Percentiles rank a stretch among this genome's conserved stretches.
These are phyloP conservation scores for Coemansia aciculifera DNA, from an alignment of 192 early-diverging fungal genomes.

Conservation along the genomic window DNA sequence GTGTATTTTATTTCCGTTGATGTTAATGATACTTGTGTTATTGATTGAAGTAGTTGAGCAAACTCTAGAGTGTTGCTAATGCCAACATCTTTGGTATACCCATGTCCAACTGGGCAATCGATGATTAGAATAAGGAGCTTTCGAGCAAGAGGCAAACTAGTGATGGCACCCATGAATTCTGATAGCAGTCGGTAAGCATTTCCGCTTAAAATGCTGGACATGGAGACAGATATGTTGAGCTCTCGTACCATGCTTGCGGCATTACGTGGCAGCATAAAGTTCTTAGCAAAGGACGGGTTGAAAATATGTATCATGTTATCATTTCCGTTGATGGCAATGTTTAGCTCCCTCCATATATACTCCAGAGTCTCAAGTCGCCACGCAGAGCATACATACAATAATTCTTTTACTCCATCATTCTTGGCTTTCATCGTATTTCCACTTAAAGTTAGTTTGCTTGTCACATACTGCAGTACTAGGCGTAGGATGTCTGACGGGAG, in stretches of 20 bases:
- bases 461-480: neutral
- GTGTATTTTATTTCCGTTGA: neutral
- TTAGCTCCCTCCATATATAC: neutral
- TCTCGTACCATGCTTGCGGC: neutral
- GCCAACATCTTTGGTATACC: neutral
- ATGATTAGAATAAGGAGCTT: neutral
- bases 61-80: neutral
- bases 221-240: neutral
- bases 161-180: neutral
- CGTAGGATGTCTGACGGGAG: neutral
- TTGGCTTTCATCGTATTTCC: neutral
- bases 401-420: neutral
- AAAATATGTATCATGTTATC: neutral
- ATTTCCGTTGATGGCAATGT: neutral
- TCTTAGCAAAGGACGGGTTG: neutral
- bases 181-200: neutral
- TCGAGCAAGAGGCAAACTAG: neutral
- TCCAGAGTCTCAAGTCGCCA: neutral
- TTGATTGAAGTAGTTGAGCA: neutral
- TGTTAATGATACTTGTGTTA: neutral
- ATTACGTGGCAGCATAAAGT: neutral
- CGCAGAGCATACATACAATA: neutral
- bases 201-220: neutral
- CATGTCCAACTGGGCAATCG: neutral
- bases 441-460: neutral